These are phyloP conservation scores for Ganoderma multipileum DNA, from an alignment of 1,284 basidiomycete species.

Conservation along the genomic window DNA sequence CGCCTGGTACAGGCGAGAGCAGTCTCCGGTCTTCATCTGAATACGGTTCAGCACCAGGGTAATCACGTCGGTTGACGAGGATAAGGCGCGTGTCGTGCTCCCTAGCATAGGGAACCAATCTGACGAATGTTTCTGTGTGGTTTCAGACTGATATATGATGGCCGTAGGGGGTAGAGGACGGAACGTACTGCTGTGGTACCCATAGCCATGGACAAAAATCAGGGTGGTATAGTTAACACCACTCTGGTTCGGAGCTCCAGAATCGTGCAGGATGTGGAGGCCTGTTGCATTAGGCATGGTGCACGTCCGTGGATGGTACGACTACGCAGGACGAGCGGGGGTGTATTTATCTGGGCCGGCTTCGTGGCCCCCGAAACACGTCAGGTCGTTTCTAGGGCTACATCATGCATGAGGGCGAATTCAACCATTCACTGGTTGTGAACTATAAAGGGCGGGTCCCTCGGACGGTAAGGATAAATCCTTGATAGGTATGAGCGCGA, in stretches of 20 bases:
- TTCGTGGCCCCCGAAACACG: too few species aligned
- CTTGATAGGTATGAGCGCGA: too few species aligned
- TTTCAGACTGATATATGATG: neutral
- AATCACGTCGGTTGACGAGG: constrained; percentile 25
- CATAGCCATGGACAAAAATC: constrained; percentile 18
- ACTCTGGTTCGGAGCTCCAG: constrained; percentile 10
- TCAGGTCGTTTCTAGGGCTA: neutral
- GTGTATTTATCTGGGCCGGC: too few species aligned
- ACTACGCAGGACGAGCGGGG: neutral
- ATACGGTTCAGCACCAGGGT: constrained; percentile 19
- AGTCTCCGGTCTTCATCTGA: constrained; percentile 33
- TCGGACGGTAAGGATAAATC: too few species aligned
- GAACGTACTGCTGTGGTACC: constrained; percentile 18
- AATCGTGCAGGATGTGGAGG: constrained; percentile 15
- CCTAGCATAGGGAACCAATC: constrained; percentile 21
- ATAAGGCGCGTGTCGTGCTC: constrained; percentile 5
- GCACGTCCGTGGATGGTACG: neutral
- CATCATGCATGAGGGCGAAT: neutral
- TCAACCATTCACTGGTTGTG: neutral
- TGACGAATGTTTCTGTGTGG: constrained; percentile 35
- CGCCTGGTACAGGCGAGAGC: neutral
- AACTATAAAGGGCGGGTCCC: too few species aligned
- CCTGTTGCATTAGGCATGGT: neutral
- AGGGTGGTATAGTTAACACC: constrained; percentile 15
- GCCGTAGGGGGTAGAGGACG: neutral